A percentile compares a stretch with the other conserved stretches of the same genome.
Conservation (phyloP, 768 basidiomycete genomes). For the Astraeus odoratus region DNA sequence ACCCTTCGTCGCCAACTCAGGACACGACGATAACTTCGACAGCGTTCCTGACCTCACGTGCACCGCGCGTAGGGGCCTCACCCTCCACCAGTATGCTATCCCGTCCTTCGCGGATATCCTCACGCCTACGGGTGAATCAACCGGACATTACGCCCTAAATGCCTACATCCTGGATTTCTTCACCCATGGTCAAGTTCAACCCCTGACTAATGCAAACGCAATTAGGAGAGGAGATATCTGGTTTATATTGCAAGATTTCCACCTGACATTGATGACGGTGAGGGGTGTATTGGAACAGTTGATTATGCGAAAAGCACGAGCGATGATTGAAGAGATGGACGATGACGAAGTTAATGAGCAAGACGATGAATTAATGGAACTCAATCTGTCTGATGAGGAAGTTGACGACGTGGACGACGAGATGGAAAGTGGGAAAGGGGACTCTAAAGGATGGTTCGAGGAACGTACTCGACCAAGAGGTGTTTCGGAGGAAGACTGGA, state of each 20-base stretch:
- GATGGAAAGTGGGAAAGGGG: constrained; percentile 9
- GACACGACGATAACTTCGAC: constrained; percentile 49
- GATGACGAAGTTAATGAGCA: constrained; percentile 9
- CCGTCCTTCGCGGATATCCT: constrained; percentile 43
- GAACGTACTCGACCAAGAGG: constrained; percentile 25
- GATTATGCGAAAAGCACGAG: constrained; percentile 21
- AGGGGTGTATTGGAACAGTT: constrained; percentile 44
- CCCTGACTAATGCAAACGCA: constrained; percentile 46
- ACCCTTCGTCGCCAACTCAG: constrained; percentile 60
- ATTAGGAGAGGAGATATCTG: constrained; percentile 60
- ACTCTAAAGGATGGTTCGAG: constrained; percentile 8
- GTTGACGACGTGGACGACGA: constrained; percentile 14
- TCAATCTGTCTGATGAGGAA: constrained; percentile 24
- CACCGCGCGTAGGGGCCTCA: constrained; percentile 46
- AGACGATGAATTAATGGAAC: constrained; percentile 17
- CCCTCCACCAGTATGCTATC: constrained; percentile 52
- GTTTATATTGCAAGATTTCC: constrained; percentile 57
- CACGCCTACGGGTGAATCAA: constrained; percentile 5
- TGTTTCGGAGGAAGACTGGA: constrained; percentile 45
- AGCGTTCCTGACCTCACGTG: constrained; percentile 45
- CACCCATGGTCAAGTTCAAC: constrained; percentile 49
- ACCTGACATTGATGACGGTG: constrained; percentile 42
- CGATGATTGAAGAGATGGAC: constrained; percentile 4
- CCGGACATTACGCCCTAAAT: constrained; percentile 39
- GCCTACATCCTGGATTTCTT: constrained; percentile 68